Evolutionary conservation across 768 basidiomycete species (phyloP).

Genomic region (Lyophyllum shimeji): DNA sequence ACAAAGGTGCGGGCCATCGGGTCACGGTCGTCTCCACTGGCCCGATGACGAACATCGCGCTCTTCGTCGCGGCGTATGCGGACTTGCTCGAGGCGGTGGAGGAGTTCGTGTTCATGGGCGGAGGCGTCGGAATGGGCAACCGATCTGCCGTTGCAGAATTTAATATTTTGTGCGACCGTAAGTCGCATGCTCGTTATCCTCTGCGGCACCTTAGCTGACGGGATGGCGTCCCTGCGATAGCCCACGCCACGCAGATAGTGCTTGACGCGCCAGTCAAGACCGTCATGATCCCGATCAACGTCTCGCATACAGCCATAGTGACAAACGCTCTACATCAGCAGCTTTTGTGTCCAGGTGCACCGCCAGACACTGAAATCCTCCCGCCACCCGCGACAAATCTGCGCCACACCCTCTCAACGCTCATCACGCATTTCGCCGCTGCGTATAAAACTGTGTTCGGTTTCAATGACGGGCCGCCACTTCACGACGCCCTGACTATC

Average conservation of each 20-base stretch:
- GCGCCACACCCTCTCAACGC: constrained; percentile 70
- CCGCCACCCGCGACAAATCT: constrained; percentile 47
- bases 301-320: constrained; percentile 84
- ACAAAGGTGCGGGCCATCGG: constrained; percentile 55
- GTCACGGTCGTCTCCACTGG: constrained; percentile 75
- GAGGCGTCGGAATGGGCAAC: constrained; percentile 85
- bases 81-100: constrained; percentile 56
- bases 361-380: constrained; percentile 17
- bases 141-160: constrained; percentile 79
- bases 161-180: constrained; percentile 82
- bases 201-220: not conserved
- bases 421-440: constrained; percentile 73
- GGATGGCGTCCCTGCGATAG: constrained; percentile 30
- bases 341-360: constrained; percentile 42
- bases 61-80: constrained; percentile 59
- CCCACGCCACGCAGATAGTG: constrained; percentile 83
- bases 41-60: constrained; percentile 81
- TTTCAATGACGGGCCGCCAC: constrained; percentile 83
- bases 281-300: constrained; percentile 83
- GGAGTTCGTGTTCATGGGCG: constrained; percentile 87
- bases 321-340: constrained; percentile 49
- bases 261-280: constrained; percentile 66
- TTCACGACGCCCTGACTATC: constrained; percentile 85
- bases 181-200: constrained; percentile 25
- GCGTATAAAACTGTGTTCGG: constrained; percentile 73